Evolutionary conservation across 2,329 filamentous ascomycete genomes (phyloP), one percentile per base, ranked within the genome.

Genomic region (Trichoderma endophyticum): DNA sequence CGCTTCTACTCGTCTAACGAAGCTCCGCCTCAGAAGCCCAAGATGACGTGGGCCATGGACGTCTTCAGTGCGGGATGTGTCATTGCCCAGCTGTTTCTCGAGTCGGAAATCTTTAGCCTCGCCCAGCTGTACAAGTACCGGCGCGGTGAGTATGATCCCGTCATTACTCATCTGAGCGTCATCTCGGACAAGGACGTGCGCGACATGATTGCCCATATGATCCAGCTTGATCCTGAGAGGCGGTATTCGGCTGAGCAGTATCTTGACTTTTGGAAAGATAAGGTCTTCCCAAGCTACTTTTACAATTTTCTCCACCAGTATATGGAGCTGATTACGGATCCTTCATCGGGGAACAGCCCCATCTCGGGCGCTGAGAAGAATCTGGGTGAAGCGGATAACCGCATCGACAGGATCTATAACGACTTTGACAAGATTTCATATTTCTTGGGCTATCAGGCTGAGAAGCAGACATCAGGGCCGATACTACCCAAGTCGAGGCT

Each of bases 361-460:
- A 87, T 93, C 56, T 91, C 91, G 11, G 89, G 92, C 1, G 86
- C 89, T 12, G 75, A 77, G 43, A 90, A 88, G 74, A 97, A 95
- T 77, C 85, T 95, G 67, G 92, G 92, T 73, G 94, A 98, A 80
- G 91, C 94, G 1, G 96, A 99, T 80, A 94, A 98, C 75, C 90
- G 96, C 56, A 98, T 99, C 77, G 94, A 98, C 77, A 90, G 94
- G 57, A 91, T 99, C 1, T 98, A 93, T 78, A 90, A 93, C 76
- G 96, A 99, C 78, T 98, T 98, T 82, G 96, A 99, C 80, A 99
- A 98, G 81, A 97, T 99, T 67, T 94, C 95, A 0, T 97, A 97
- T 79, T 97, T 97, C 72, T 86, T 99, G 1, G 95, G 93, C 15
- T 94, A 94, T 73, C 88, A 93, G 73, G 85, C 90, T 57, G 86